Percentiles rank a stretch among this genome's conserved stretches.
These are phyloP conservation scores for Alternaria brassicicola DNA, from an alignment of 2,329 filamentous ascomycete genomes.

Conservation along the genomic window DNA sequence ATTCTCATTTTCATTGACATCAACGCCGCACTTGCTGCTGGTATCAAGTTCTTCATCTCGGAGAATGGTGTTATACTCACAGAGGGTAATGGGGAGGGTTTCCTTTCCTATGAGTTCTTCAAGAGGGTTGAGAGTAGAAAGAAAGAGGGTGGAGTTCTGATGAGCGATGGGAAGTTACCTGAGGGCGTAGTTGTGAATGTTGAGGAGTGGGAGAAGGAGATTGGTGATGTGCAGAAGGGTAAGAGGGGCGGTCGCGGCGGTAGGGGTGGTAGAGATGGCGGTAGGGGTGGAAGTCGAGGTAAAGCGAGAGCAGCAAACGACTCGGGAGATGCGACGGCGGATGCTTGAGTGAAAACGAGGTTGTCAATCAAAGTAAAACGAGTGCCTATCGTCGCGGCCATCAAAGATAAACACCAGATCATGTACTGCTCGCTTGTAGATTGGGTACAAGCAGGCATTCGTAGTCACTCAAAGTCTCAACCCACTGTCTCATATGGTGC, in stretches of 20 bases:
- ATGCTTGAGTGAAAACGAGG: slow-evolving; percentile 14
- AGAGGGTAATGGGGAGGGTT: slow-evolving; percentile 55
- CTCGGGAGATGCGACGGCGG: slow-evolving; percentile 28
- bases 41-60: slow-evolving; percentile 73
- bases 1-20: slow-evolving; percentile 77
- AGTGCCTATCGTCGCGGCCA: neutral
- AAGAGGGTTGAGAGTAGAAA: slow-evolving; percentile 70
- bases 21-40: slow-evolving; percentile 64
- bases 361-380: neutral
- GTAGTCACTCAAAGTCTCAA: neutral
- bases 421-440: neutral
- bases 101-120: slow-evolving; percentile 62
- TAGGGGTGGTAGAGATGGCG: slow-evolving; percentile 28
- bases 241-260: slow-evolving; percentile 31
- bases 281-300: slow-evolving; percentile 24
- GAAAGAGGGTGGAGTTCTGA: slow-evolving; percentile 67
- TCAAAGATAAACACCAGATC: neutral
- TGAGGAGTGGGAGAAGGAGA: slow-evolving; percentile 46
- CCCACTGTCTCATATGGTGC: too few relatives aligned
- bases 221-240: slow-evolving; percentile 29
- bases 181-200: slow-evolving; percentile 46
- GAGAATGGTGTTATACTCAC: slow-evolving; percentile 57
- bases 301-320: slow-evolving; percentile 35
- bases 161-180: slow-evolving; percentile 69
- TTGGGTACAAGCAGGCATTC: neutral